Evolutionary conservation across 768 basidiomycete species (phyloP), one percentile per base, ranked within the genome.

Genomic region (Leccinum variicolor): DNA sequence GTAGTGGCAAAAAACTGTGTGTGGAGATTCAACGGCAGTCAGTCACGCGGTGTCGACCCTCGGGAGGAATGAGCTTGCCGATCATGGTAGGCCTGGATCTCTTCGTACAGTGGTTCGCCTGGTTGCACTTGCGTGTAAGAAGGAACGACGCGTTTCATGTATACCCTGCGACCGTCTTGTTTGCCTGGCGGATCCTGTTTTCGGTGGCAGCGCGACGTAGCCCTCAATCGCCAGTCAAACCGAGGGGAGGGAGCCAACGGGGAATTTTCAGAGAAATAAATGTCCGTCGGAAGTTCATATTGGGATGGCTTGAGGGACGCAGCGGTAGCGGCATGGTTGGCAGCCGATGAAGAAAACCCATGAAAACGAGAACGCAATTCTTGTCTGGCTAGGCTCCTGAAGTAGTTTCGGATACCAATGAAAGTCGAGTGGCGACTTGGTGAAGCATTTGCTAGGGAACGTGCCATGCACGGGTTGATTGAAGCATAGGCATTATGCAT

Each of bases 191-290:
- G 21, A 56, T 50, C 46, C 63, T 65, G 55, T 52, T 56, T 56
- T 60, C 33, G 55, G 5, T 50, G 56, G 43, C 15, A n/a, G 9
- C 83, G 75, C 14, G 85, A 86, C 11, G 74, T 58, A 8, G 85
- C 80, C 19, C 84, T 76, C 39, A 76, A 63, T 43, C 84, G 76
- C 87, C 88, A 89, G 63, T 89, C 82, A 67, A 84, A 86, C 7
- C 87, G 65, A 28, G 64, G 26, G 11, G 67, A 59, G 11, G 72
- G 66, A 1, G 52, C 26, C 17, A 70, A 65, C 25, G 70, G 69
- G 1, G 69, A 70, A 50, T 61, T 54, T 54, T 70, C 72, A 25
- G 72, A 66, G 14, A 73, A 73, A 54, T 65, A 72, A 1, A 52
- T 51, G 43, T 72, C 71, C 6, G 63, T 60, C n/a, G 70, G 64